Base-by-base conservation (phyloP, 192 early-diverging fungal genomes). In the Linnemannia schmuckeri region DNA sequence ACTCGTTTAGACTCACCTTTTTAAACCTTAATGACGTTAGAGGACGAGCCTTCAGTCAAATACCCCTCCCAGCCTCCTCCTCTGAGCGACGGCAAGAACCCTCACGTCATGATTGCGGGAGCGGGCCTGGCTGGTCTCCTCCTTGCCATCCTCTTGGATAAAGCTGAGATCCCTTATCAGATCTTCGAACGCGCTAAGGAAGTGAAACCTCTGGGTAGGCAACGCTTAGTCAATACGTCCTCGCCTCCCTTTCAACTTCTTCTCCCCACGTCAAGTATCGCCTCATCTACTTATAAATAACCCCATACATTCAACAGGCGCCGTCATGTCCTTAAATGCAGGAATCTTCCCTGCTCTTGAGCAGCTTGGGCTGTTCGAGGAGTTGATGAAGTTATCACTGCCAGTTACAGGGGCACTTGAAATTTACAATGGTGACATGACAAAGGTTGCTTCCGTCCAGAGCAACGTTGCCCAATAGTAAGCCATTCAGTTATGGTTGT, bases 71-170 rank as follows among this genome's bases (percentile, higher is more conserved):
- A 75, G 30, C 54, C 74, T n/a, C 74, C 74, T 24, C 74, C 74
- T 30, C 13, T 20, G 6, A 46, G 47, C 54, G 74, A 75, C 24
- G 74, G 74, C 74, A 75, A 75, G 74, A 75, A 75, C 12, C 81
- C 81, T n/a, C 41, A 70, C 30, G 82, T 83, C 6, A 35, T 83
- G 33, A 83, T 83, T 47, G 70, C 66, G 20, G 82, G 82, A 35
- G 82, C 71, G 2, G 82, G 82, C 20, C 66, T 78, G 27, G 76
- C 52, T 52, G 76, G 82, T 18, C 35, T 83, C 15, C 42, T 78
- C 20, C 22, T 83, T 4, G 76, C 46, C 15, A 72, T 78, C 55
- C 69, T 83, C 30, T 54, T 78, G 15, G 71, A 83, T 1, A 41
- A 44, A 1, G 75, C 75, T 2, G 63, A 40, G 0, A 76, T 78